phyloP scores from a whole-genome alignment of 2,329 filamentous ascomycete species.

The Fusarium albidum region DNA sequence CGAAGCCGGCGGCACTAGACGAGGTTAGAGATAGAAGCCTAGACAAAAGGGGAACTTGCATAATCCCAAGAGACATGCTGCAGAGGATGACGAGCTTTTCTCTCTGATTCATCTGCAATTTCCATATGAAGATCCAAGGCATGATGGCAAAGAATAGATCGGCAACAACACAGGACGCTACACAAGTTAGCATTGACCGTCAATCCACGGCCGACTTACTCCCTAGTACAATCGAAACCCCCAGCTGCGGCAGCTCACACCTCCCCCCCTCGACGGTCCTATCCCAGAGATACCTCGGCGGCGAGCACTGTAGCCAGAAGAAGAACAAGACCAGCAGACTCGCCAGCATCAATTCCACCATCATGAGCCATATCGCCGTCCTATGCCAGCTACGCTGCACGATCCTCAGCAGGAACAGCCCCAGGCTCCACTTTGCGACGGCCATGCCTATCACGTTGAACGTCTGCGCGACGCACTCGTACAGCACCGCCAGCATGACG shows the following conservation, averaged over 20 bases:
- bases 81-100: constrained; percentile 52
- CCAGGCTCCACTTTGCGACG: constrained; percentile 47
- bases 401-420: constrained; percentile 48
- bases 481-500: constrained; percentile 37
- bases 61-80: constrained; percentile 51
- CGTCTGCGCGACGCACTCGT: constrained; percentile 44
- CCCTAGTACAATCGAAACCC: too few species aligned
- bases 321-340: constrained; percentile 9
- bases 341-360: constrained; percentile 22
- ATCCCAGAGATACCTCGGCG: constrained; percentile 23
- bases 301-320: constrained; percentile 22
- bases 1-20: constrained; percentile 24
- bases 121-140: constrained; percentile 54
- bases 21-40: not conserved
- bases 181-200: too few species aligned
- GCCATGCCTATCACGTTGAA: constrained; percentile 50
- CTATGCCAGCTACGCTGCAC: constrained; percentile 44
- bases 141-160: constrained; percentile 51
- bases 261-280: constrained; percentile 6
- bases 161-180: constrained; percentile 36
- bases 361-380: constrained; percentile 43
- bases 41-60: constrained; percentile 38
- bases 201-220: too few species aligned
- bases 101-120: constrained; percentile 51
- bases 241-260: not conserved